phyloP scores from a whole-genome alignment of 169 alveolate genomes.

The Perkinsus marinus region DNA sequence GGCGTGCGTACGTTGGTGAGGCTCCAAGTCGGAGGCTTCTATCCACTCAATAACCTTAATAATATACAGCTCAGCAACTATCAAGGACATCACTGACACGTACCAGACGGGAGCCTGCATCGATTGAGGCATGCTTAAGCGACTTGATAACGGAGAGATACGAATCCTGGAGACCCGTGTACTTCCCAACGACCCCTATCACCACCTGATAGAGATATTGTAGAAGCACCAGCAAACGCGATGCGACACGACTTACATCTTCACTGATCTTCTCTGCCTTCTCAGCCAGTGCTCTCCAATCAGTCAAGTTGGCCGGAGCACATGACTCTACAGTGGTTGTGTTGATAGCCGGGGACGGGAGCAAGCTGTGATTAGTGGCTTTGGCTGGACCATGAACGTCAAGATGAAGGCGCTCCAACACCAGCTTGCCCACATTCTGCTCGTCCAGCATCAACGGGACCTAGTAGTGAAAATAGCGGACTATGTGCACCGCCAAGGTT shows the following conservation, averaged over 20 bases:
- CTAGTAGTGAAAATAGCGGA: constrained; percentile 36
- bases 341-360: constrained; percentile 27
- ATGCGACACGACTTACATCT: background rate
- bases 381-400: constrained; percentile 5
- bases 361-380: constrained; percentile 7
- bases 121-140: constrained; percentile 78
- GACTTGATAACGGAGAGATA: constrained; percentile 79
- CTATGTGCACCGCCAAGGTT: constrained; percentile 22
- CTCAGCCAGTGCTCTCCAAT: background rate
- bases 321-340: background rate
- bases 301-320: background rate
- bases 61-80: background rate
- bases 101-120: constrained; percentile 45
- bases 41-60: constrained; percentile 43
- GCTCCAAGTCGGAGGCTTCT: constrained; percentile 40
- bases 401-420: constrained; percentile 24
- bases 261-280: background rate
- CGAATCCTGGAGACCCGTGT: constrained; percentile 74
- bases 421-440: constrained; percentile 42
- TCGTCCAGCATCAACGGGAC: constrained; percentile 52
- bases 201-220: constrained; percentile 29
- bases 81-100: background rate
- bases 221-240: too few relatives aligned
- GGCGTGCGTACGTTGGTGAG: constrained; percentile 17
- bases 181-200: constrained; percentile 83